Evolutionary conservation across 441 rosid genomes (phyloP).

Genomic region (Pelargonium fulgidum): DNA sequence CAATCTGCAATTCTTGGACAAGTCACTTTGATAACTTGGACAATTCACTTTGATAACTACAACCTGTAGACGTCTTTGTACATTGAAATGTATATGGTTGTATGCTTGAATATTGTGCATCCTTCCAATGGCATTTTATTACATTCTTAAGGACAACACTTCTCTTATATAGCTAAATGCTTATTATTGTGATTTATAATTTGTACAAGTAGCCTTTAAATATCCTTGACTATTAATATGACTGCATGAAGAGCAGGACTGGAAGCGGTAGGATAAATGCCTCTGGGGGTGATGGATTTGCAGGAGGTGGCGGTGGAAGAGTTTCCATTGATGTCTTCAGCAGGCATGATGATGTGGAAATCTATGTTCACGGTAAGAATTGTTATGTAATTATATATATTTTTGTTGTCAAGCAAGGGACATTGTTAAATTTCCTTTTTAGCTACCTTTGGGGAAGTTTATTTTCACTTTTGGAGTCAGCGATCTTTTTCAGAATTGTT

Average conservation of each 20-base stretch:
- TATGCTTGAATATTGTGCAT: neutral
- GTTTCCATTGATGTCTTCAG: slow-evolving; percentile 86
- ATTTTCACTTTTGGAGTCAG: neutral
- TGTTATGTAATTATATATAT: neutral
- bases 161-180: neutral
- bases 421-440: neutral
- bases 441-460: neutral
- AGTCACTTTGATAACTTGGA: neutral
- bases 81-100: neutral
- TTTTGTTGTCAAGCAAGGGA: neutral
- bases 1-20: neutral
- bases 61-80: neutral
- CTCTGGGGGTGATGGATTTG: slow-evolving; percentile 92
- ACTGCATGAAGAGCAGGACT: slow-evolving; percentile 65
- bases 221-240: slow-evolving; percentile 9
- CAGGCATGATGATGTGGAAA: slow-evolving; percentile 85
- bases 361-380: slow-evolving; percentile 80
- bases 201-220: slow-evolving; percentile 1
- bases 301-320: slow-evolving; percentile 99
- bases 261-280: slow-evolving; percentile 91
- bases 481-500: neutral
- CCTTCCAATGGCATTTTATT: neutral
- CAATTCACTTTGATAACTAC: neutral
- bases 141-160: neutral
- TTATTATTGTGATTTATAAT: neutral